Conservation (phyloP, 441 rosid genomes). For the Adansonia gregorii region DNA sequence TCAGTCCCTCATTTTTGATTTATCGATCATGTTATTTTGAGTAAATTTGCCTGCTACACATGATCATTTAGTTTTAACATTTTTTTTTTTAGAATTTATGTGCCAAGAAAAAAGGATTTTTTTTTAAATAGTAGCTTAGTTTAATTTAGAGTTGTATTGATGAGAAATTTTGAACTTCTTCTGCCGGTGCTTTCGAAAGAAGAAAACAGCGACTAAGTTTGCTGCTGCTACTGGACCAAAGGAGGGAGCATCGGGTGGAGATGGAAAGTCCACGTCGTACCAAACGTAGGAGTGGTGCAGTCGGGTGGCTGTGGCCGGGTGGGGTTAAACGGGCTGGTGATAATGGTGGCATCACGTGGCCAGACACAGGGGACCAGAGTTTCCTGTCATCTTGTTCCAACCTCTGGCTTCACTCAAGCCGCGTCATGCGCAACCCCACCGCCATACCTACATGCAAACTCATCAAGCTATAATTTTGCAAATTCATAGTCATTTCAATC, state of each 20-base stretch:
- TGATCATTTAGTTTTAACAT: too few species aligned
- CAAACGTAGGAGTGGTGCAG: too few species aligned
- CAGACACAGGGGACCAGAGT: background rate
- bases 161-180: too few species aligned
- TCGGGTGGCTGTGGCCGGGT: too few species aligned
- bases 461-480: background rate
- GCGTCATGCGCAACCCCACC: constrained; percentile 1
- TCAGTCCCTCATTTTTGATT: too few species aligned
- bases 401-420: constrained; percentile 18
- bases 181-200: too few species aligned
- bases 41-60: too few species aligned
- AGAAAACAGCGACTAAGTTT: background rate
- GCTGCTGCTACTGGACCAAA: background rate
- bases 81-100: too few species aligned
- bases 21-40: too few species aligned
- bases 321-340: background rate
- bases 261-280: constrained; percentile 24
- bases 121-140: too few species aligned
- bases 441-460: background rate
- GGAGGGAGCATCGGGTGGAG: background rate
- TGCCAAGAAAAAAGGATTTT: too few species aligned
- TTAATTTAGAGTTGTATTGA: too few species aligned
- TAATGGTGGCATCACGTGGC: constrained; percentile 24
- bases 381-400: background rate
- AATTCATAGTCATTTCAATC: background rate